Conservation (phyloP, 352 stramenopile genomes). For the Phytopythium cucurbitacearum region DNA sequence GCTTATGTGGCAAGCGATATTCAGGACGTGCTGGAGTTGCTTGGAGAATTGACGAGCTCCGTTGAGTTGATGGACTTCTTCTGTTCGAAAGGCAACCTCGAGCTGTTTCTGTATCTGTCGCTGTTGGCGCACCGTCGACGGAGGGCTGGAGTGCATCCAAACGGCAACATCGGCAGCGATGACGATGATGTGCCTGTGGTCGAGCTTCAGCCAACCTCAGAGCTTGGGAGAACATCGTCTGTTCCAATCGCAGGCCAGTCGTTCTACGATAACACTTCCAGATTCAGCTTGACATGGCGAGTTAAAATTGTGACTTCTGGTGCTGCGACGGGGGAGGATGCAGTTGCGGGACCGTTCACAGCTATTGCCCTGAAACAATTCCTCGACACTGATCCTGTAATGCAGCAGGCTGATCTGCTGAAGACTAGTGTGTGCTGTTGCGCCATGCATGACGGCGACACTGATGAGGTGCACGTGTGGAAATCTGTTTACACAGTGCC, state of each 20-base stretch:
- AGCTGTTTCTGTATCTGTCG: slow-evolving; percentile 62
- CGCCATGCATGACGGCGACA: slow-evolving; percentile 31
- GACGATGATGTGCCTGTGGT: slow-evolving; percentile 68
- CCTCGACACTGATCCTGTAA: slow-evolving; percentile 36
- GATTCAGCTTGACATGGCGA: slow-evolving; percentile 62
- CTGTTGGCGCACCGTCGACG: slow-evolving; percentile 46
- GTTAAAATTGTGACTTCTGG: slow-evolving; percentile 24
- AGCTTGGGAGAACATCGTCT: slow-evolving; percentile 37
- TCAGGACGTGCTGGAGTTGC: slow-evolving; percentile 60
- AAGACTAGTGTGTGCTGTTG: slow-evolving; percentile 65
- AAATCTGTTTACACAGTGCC: slow-evolving; percentile 55
- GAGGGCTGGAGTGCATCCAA: neutral
- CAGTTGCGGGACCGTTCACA: slow-evolving; percentile 43
- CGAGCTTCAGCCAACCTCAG: slow-evolving; percentile 42
- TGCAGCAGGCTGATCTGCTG: slow-evolving; percentile 27
- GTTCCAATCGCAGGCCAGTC: slow-evolving; percentile 69
- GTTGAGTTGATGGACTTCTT: slow-evolving; percentile 31
- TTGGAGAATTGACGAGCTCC: slow-evolving; percentile 48
- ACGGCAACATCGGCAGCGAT: slow-evolving; percentile 8
- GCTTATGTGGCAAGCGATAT: slow-evolving; percentile 51
- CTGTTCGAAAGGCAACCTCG: slow-evolving; percentile 48
- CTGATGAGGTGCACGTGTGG: slow-evolving; percentile 45
- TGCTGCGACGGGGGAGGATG: neutral
- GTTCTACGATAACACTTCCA: slow-evolving; percentile 40
- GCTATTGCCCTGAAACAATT: slow-evolving; percentile 51